Conservation (phyloP, 768 basidiomycete species). For the Amanita rubescens region DNA sequence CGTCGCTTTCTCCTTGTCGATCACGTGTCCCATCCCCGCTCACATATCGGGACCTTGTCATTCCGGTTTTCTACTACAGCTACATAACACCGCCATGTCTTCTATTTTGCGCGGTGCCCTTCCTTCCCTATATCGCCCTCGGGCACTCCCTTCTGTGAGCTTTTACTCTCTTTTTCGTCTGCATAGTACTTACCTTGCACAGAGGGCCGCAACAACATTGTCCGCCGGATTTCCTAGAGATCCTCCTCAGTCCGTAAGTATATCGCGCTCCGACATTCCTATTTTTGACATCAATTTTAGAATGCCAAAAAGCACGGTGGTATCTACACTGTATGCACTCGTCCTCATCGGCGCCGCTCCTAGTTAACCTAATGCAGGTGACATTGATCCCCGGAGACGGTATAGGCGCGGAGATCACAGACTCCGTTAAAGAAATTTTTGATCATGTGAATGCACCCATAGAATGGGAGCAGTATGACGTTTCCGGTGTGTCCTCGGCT, state of each 20-base stretch:
- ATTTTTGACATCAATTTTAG: slow-evolving; percentile 30
- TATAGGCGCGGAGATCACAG: slow-evolving; percentile 94
- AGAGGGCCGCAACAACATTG: slow-evolving; percentile 71
- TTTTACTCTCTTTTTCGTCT: background rate
- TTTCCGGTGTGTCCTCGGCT: slow-evolving; percentile 90
- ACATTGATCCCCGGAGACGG: slow-evolving; percentile 98
- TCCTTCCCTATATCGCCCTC: slow-evolving; percentile 47
- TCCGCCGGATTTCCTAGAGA: slow-evolving; percentile 75
- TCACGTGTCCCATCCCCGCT: slow-evolving; percentile 1
- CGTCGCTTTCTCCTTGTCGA: too few species aligned
- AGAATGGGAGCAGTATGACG: slow-evolving; percentile 98
- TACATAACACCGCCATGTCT: slow-evolving; percentile 25
- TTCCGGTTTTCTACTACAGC: slow-evolving; percentile 15
- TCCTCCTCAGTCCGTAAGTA: slow-evolving; percentile 49
- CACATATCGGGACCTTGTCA: background rate
- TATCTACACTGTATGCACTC: slow-evolving; percentile 68
- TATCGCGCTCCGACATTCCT: slow-evolving; percentile 12
- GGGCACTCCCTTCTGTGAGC: slow-evolving; percentile 44
- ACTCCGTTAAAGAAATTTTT: slow-evolving; percentile 99
- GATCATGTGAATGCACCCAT: slow-evolving; percentile 96
- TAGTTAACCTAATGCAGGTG: slow-evolving; percentile 42
- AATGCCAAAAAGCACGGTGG: slow-evolving; percentile 87
- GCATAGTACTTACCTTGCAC: slow-evolving; percentile 4
- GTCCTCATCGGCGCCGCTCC: background rate
- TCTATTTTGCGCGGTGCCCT: slow-evolving; percentile 65